A percentile compares a stretch with the other conserved stretches of the same genome.
phyloP scores from a whole-genome alignment of 768 basidiomycete species.

The Russula sp. region DNA sequence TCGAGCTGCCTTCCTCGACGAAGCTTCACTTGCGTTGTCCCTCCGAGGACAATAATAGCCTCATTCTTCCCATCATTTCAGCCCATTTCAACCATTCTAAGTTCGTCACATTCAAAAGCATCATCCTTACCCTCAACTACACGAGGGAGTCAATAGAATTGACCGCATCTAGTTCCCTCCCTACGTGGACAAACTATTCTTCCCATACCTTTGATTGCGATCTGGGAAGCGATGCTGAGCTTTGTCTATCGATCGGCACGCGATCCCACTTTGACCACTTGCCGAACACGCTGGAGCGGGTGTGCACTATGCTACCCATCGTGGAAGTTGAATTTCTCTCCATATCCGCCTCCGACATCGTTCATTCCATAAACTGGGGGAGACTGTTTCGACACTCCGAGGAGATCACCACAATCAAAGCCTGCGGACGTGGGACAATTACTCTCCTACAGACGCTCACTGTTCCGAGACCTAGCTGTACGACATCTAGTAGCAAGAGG shows the following conservation, averaged over 20 bases:
- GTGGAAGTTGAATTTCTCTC: no score
- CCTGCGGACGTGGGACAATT: no score
- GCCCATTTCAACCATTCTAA: background rate
- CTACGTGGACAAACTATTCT: background rate
- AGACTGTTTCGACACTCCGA: no score
- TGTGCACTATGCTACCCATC: no score
- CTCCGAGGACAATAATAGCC: background rate
- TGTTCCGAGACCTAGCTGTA: background rate
- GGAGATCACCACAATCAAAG: no score
- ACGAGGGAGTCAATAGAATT: background rate
- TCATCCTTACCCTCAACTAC: background rate
- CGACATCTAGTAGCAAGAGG: background rate
- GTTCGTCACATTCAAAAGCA: background rate
- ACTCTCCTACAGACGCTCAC: conserved; percentile 1
- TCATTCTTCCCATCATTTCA: background rate
- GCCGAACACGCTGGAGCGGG: no score
- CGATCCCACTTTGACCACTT: background rate
- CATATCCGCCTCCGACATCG: no score
- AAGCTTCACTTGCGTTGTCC: no score
- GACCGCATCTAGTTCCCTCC: background rate
- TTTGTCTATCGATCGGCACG: background rate
- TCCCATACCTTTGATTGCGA: background rate
- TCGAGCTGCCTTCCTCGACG: no score
- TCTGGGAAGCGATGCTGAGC: background rate
- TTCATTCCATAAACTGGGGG: no score